A percentile compares a stretch with the other conserved stretches of the same genome.
phyloP scores from a whole-genome alignment of 1,284 basidiomycete species.

The Meira miltonrushii region DNA sequence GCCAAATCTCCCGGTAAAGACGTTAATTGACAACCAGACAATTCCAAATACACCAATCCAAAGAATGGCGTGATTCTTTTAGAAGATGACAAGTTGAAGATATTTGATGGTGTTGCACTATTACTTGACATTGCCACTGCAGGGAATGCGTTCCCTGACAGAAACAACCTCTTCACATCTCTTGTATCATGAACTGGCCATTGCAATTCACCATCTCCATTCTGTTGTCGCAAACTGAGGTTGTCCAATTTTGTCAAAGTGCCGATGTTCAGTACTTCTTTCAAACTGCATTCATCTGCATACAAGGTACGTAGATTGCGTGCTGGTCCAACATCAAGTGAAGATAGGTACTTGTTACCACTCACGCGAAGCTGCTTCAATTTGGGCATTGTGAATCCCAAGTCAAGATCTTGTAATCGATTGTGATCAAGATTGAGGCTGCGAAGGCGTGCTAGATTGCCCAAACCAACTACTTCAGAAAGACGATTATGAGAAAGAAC shows the following conservation, averaged over 20 bases:
- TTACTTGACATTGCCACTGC: not conserved
- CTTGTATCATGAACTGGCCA: conserved; percentile 68
- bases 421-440: conserved; percentile 78
- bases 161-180: conserved; percentile 85
- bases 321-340: conserved; percentile 66
- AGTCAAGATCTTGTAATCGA: conserved; percentile 60
- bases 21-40: conserved; percentile 83
- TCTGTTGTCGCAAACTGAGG: conserved; percentile 82
- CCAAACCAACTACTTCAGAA: conserved; percentile 25
- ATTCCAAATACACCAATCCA: conserved; percentile 85
- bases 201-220: conserved; percentile 55
- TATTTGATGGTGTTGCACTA: not conserved
- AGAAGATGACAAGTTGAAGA: not conserved
- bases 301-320: conserved; percentile 81
- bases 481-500: conserved; percentile 75
- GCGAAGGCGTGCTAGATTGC: conserved; percentile 59
- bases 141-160: conserved; percentile 67
- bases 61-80: conserved; percentile 59
- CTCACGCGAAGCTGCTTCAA: conserved; percentile 75
- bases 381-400: conserved; percentile 28
- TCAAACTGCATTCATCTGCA: conserved; percentile 77
- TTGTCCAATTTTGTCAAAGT: conserved; percentile 73
- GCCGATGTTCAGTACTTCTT: conserved; percentile 55
- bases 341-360: conserved; percentile 66
- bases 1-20: conserved; percentile 67